These are phyloP conservation scores for Lomentospora prolificans DNA, from an alignment of 2,329 filamentous ascomycete genomes.

Conservation along the genomic window DNA sequence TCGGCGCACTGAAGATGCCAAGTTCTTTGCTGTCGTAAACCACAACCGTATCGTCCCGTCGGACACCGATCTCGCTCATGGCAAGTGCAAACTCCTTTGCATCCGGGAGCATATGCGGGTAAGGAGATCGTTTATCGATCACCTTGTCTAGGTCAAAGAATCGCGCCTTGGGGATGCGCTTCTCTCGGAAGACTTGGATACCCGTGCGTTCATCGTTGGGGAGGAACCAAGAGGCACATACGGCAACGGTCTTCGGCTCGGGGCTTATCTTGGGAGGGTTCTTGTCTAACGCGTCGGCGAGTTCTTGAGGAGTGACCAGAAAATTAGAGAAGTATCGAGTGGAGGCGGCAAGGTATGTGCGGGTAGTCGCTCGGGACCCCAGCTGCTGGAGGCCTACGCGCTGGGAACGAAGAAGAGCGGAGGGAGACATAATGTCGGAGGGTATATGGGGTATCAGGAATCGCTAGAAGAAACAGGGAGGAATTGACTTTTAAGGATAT, in stretches of 20 bases:
- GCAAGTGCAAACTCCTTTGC: constrained; percentile 72
- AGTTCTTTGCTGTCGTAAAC: constrained; percentile 89
- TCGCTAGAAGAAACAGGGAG: not conserved
- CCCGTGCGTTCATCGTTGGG: constrained; percentile 84
- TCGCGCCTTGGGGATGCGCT: constrained; percentile 77
- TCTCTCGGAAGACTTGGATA: constrained; percentile 67
- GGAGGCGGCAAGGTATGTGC: not conserved
- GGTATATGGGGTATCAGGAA: not conserved
- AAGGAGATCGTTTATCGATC: constrained; percentile 77
- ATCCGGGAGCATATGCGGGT: constrained; percentile 92
- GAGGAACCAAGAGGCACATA: constrained; percentile 93
- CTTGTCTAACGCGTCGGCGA: constrained; percentile 70
- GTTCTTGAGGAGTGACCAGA: constrained; percentile 74
- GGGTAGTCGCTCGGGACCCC: not conserved
- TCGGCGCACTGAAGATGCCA: constrained; percentile 87
- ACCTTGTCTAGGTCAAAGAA: constrained; percentile 96
- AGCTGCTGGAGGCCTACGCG: constrained; percentile 4
- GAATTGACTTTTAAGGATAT: not conserved
- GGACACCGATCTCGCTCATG: constrained; percentile 83
- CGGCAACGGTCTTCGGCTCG: constrained; percentile 71
- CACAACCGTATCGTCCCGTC: constrained; percentile 78
- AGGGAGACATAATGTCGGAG: constrained; percentile 2
- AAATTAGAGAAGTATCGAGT: constrained; percentile 57
- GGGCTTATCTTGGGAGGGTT: constrained; percentile 74
- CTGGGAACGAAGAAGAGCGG: constrained; percentile 4